Base-by-base conservation (phyloP, 805 yeast genomes). In the Lachancea quebecensis region DNA sequence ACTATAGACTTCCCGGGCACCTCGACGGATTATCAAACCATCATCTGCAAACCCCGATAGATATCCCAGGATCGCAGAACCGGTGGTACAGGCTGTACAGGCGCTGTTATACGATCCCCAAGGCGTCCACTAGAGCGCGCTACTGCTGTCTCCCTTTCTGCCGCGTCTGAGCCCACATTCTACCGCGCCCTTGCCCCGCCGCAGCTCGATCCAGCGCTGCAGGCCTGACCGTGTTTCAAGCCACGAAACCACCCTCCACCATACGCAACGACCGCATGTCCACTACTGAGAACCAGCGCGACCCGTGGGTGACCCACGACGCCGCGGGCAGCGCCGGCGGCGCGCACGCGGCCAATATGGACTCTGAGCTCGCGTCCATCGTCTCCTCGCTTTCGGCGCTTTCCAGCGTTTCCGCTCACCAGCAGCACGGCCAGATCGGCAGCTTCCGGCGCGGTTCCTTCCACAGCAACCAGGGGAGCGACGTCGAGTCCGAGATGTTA, bases 371-470 rank as follows among this genome's bases (percentile, higher is more conserved):
- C 36, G 65, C 64, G 11, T 62, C 66, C 35, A 65, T 64, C 31
- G 66, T 66, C 4, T 60, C 68, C 7, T 64, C 69, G n/a, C 50
- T 65, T 39, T 62, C 66, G 42, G 66, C 65, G 12, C 52, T 59
- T 29, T 62, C 68, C 10, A 56, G 56, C 37, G 25, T 34, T 28
- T 38, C 46, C 8, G 42, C 57, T 52, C 46, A 50, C 35, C 50
- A 46, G 40, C 52, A 41, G 38, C 45, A 41, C 44, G 44, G 49
- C 38, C 58, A 57, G 35, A 42, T 63, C 10, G 66, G 66, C 14
- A 58, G 63, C 11, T 62, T 59, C 42, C 56, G 67, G 49, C 57
- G 66, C 44, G 50, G 58, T 25, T 60, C 65, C 39, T 52, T 61
- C 16, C 52, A 54, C 28, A 48, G 56, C 30, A 52, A 52, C 41